Conservation (phyloP, 129 eudicot genomes). For the Flaveria bidentis region DNA sequence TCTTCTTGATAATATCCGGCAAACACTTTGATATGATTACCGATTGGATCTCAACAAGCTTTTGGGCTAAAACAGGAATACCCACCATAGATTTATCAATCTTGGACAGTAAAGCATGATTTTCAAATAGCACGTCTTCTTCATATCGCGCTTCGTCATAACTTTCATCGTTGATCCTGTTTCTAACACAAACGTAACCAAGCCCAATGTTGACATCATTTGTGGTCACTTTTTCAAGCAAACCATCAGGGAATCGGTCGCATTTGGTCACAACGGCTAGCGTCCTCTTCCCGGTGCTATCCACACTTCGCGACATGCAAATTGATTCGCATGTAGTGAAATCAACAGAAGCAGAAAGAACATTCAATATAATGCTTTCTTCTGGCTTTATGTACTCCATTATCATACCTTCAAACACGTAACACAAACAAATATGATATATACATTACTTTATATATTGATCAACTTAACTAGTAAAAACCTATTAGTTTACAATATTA, state of each 20-base stretch:
- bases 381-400: slow-evolving; percentile 44
- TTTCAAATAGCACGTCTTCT: slow-evolving; percentile 22
- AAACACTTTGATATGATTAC: slow-evolving; percentile 34
- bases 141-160: slow-evolving; percentile 31
- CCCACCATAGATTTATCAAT: slow-evolving; percentile 35
- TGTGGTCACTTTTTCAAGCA: slow-evolving; percentile 41
- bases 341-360: slow-evolving; percentile 34
- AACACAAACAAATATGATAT: no score
- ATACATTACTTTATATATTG: no score
- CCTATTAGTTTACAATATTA: no score
- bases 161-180: slow-evolving; percentile 32
- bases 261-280: slow-evolving; percentile 43
- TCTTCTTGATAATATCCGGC: slow-evolving; percentile 27
- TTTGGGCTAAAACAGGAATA: slow-evolving; percentile 25
- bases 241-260: slow-evolving; percentile 33
- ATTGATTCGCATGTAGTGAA: slow-evolving; percentile 41
- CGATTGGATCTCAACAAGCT: slow-evolving; percentile 19
- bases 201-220: slow-evolving; percentile 46
- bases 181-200: slow-evolving; percentile 35
- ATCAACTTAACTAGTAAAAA: no score
- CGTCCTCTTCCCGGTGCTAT: slow-evolving; percentile 35
- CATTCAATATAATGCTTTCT: slow-evolving; percentile 43
- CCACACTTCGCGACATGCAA: slow-evolving; percentile 39
- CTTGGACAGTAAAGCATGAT: slow-evolving; percentile 30
- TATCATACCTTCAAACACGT: slow-evolving; percentile 23